Conservation (phyloP, 495 filamentous ascomycete species). For the Podospora australis region DNA sequence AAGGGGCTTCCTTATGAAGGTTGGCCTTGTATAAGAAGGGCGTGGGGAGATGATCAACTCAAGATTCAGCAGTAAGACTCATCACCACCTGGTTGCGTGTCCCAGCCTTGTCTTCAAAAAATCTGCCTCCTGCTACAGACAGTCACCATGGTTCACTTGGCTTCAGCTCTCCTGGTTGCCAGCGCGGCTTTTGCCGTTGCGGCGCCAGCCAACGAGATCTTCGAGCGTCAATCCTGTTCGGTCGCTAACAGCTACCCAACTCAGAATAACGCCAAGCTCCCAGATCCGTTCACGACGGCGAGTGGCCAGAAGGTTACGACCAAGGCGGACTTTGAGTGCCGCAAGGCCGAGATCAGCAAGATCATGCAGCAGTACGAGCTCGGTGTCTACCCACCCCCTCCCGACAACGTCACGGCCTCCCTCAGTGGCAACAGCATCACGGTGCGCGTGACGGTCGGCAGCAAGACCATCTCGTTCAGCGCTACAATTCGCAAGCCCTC, state of each 20-base stretch:
- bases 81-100: background rate
- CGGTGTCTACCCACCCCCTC: slow-evolving; percentile 39
- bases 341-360: slow-evolving; percentile 43
- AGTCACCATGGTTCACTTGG: slow-evolving; percentile 37
- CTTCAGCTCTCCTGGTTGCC: slow-evolving; percentile 36
- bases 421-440: slow-evolving; percentile 33
- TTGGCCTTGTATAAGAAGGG: slow-evolving; percentile 14
- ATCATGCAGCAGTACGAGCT: slow-evolving; percentile 49
- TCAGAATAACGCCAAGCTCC: slow-evolving; percentile 37
- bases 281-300: slow-evolving; percentile 46
- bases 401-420: slow-evolving; percentile 39
- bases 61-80: background rate
- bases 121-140: background rate
- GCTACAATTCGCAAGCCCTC: slow-evolving; percentile 38
- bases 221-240: slow-evolving; percentile 37
- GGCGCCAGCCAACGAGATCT: slow-evolving; percentile 36
- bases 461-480: slow-evolving; percentile 43
- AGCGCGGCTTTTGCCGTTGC: slow-evolving; percentile 35
- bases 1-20: slow-evolving; percentile 1
- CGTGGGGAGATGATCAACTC: slow-evolving; percentile 3
- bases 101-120: slow-evolving; percentile 3
- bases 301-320: slow-evolving; percentile 39
- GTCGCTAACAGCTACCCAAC: slow-evolving; percentile 19
- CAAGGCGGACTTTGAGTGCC: slow-evolving; percentile 45
- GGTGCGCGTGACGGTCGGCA: slow-evolving; percentile 39